phyloP scores from a whole-genome alignment of 2,329 filamentous ascomycete genomes.

The Tolypocladium amazonense region DNA sequence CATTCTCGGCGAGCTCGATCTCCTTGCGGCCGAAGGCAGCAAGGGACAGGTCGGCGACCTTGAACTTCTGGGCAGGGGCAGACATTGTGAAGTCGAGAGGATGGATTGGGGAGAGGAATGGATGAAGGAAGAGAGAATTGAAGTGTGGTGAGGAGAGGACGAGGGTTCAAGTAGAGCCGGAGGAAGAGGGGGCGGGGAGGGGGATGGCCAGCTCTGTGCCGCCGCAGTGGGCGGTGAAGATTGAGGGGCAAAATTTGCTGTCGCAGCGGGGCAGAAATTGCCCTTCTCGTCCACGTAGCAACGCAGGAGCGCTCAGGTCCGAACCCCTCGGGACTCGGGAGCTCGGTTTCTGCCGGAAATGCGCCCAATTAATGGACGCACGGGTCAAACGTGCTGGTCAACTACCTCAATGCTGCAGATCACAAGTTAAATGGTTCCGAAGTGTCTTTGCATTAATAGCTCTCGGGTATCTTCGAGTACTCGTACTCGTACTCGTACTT shows the following conservation, averaged over 20 bases:
- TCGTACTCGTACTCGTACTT: too few species aligned
- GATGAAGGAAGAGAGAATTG: constrained; percentile 7
- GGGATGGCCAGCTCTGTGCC: constrained; percentile 4
- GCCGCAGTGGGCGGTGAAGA: constrained; percentile 4
- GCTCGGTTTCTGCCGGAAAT: neutral
- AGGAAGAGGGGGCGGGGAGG: neutral
- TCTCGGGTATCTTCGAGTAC: neutral
- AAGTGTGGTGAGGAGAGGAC: constrained; percentile 8
- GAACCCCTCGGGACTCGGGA: neutral
- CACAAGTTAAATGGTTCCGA: neutral
- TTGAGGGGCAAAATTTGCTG: constrained; percentile 5
- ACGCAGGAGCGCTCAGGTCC: neutral
- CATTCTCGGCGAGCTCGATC: constrained; percentile 93
- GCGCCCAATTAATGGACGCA: neutral
- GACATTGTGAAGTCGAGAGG: constrained; percentile 36
- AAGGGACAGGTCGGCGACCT: constrained; percentile 96
- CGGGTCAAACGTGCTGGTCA: too few species aligned
- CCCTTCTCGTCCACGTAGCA: neutral
- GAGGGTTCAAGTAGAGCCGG: constrained; percentile 10
- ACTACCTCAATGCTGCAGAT: too few species aligned
- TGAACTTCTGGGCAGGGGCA: constrained; percentile 87
- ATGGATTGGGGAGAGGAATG: constrained; percentile 5
- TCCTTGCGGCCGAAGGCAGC: constrained; percentile 98
- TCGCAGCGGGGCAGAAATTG: neutral
- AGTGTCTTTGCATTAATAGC: neutral